Percentiles rank a stretch among this genome's conserved stretches.
These are phyloP conservation scores for Niebla homalea DNA, from an alignment of 495 filamentous ascomycete genomes.

Conservation along the genomic window DNA sequence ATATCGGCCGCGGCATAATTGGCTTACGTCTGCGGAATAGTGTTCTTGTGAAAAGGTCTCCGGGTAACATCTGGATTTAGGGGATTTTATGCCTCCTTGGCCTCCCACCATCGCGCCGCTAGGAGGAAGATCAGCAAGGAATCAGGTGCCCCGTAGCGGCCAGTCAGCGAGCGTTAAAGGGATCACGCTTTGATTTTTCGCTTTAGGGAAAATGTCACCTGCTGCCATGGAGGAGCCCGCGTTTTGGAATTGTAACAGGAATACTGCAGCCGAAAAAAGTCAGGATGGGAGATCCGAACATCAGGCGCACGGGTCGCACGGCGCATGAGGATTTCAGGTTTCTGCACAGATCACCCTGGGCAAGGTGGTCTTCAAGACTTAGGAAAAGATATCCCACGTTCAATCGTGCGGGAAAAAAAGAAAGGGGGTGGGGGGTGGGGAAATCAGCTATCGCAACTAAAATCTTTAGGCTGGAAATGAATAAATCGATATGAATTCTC, in stretches of 20 bases:
- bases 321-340: too few relatives aligned
- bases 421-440: too few relatives aligned
- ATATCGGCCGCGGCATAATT: slow-evolving; percentile 8
- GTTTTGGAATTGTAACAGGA: background rate
- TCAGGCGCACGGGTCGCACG: too few relatives aligned
- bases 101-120: slow-evolving; percentile 6
- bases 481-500: slow-evolving; percentile 1
- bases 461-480: slow-evolving; percentile 3
- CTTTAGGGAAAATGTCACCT: background rate
- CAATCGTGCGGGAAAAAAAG: slow-evolving; percentile 4
- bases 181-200: slow-evolving; percentile 4
- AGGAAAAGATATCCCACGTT: slow-evolving; percentile 11
- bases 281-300: too few relatives aligned
- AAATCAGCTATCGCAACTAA: slow-evolving; percentile 1
- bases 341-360: too few relatives aligned
- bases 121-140: slow-evolving; percentile 13
- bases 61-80: too few relatives aligned
- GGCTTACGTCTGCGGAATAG: background rate
- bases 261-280: too few relatives aligned
- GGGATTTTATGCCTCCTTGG: slow-evolving; percentile 10
- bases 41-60: background rate
- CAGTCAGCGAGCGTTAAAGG: slow-evolving; percentile 1
- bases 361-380: background rate
- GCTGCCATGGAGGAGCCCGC: background rate
- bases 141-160: slow-evolving; percentile 15